Percentiles rank a stretch among this genome's conserved stretches.
These are phyloP conservation scores for Clavispora vitiphila DNA, from an alignment of 805 yeast species.

Conservation along the genomic window DNA sequence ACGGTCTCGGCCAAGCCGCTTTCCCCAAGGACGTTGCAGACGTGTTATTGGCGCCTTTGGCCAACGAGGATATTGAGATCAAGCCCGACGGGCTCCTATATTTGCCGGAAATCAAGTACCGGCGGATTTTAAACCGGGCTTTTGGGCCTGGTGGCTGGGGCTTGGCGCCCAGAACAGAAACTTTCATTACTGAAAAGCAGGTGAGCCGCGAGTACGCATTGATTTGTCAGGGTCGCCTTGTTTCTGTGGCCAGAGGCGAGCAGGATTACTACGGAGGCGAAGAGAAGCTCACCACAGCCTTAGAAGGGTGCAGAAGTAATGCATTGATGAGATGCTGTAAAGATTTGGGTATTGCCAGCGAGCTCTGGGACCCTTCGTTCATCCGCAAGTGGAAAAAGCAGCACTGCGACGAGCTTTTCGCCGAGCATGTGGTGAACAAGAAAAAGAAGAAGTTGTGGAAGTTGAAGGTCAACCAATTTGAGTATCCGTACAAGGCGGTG, in stretches of 20 bases:
- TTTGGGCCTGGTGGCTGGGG: slow-evolving; percentile 99
- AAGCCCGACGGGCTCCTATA: slow-evolving; percentile 93
- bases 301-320: slow-evolving; percentile 95
- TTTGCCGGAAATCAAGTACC: slow-evolving; percentile 91
- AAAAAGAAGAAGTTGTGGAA: slow-evolving; percentile 91
- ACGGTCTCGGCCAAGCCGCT: slow-evolving; percentile 78
- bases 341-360: slow-evolving; percentile 94
- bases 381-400: slow-evolving; percentile 44
- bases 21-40: slow-evolving; percentile 59
- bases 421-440: slow-evolving; percentile 76
- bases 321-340: slow-evolving; percentile 98
- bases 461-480: slow-evolving; percentile 67
- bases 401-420: slow-evolving; percentile 75
- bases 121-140: slow-evolving; percentile 81
- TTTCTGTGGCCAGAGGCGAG: slow-evolving; percentile 91
- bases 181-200: slow-evolving; percentile 64
- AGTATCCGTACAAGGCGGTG: slow-evolving; percentile 69
- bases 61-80: slow-evolving; percentile 75
- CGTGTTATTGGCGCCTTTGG: slow-evolving; percentile 58
- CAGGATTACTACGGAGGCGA: slow-evolving; percentile 83
- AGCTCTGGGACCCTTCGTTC: slow-evolving; percentile 94
- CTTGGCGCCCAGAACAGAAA: slow-evolving; percentile 85
- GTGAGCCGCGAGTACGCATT: slow-evolving; percentile 90
- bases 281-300: slow-evolving; percentile 86
- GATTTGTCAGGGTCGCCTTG: slow-evolving; percentile 81